These are phyloP conservation scores for Phytophthora cactorum DNA, from an alignment of 352 stramenopile species.

Conservation along the genomic window DNA sequence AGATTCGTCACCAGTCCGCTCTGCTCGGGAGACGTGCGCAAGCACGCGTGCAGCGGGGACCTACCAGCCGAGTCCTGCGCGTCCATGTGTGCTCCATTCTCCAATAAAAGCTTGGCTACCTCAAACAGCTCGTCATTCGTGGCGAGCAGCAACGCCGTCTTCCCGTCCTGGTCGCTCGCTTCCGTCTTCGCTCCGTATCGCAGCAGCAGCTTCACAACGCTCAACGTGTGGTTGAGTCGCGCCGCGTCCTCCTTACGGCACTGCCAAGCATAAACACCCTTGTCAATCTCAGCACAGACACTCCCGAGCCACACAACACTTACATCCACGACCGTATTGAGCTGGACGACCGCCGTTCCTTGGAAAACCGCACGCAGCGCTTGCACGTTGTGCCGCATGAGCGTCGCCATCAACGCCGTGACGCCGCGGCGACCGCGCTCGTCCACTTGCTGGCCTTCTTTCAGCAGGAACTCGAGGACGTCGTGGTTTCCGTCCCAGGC, in stretches of 20 bases:
- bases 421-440: conserved; percentile 29
- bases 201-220: conserved; percentile 38
- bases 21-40: conserved; percentile 28
- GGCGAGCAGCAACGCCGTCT: conserved; percentile 39
- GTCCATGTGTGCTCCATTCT: conserved; percentile 35
- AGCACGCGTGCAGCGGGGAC: conserved; percentile 31
- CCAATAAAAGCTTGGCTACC: conserved; percentile 34
- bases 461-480: conserved; percentile 37
- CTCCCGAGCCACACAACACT: background rate
- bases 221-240: conserved; percentile 32
- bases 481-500: conserved; percentile 38
- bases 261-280: conserved; percentile 9
- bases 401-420: conserved; percentile 41
- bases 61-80: conserved; percentile 31
- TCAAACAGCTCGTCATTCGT: conserved; percentile 45
- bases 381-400: conserved; percentile 46
- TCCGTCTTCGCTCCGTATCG: conserved; percentile 32
- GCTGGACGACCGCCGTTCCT: conserved; percentile 30
- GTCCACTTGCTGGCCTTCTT: conserved; percentile 36
- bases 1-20: conserved; percentile 39
- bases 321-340: conserved; percentile 45
- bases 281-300: background rate
- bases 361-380: conserved; percentile 45
- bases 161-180: conserved; percentile 35
- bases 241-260: conserved; percentile 40